Base-by-base conservation (phyloP, 2,329 filamentous ascomycete genomes). In the Xylaria arbuscula region DNA sequence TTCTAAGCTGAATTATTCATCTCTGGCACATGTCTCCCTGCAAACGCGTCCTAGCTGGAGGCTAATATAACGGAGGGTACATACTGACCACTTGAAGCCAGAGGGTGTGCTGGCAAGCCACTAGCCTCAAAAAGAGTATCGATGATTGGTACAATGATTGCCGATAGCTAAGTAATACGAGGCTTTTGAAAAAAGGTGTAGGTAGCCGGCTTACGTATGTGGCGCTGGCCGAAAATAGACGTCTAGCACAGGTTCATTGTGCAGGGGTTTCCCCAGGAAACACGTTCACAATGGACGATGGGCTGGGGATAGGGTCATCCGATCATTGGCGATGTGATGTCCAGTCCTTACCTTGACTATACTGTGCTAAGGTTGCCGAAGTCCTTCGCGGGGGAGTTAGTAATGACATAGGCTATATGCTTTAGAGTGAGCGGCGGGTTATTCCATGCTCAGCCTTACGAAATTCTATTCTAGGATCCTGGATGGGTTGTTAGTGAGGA, bases 381-480 rank as follows among this genome's bases (percentile, higher is more conserved):
- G 50, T 51, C 36, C 22, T 42, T n/a, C 40, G 34, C 32, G 28
- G 22, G 62, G 38, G 32, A 32, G 3, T 28, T 28, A 28, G 53
- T 36, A n/a, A 51, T 51, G 58, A 60, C 47, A 28, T 50, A 65
- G 42, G 32, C 32, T 22, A 19, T 40, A 56, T 13, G 22, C 45
- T 62, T 40, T 13, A 32, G 58, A 48, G 45, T 51, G 38, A 28
- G n/a, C 40, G 24, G 50, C 15, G 19, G 38, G 15, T 28, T 51
- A 40, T 28, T 24, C 28, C 19, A 53, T 36, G 42, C 67, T 67
- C 64, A 69, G 67, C 67, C 67, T 64, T 54, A 64, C 42, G 32
- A 9, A 45, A 34, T 40, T 42, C 56, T 55, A 66, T 69, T 66
- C 47, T 66, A 32, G 59, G 53, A 65, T 24, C 34, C 42, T 8